phyloP scores from a whole-genome alignment of 345 rosid species.

The Orychophragmus violaceus region DNA sequence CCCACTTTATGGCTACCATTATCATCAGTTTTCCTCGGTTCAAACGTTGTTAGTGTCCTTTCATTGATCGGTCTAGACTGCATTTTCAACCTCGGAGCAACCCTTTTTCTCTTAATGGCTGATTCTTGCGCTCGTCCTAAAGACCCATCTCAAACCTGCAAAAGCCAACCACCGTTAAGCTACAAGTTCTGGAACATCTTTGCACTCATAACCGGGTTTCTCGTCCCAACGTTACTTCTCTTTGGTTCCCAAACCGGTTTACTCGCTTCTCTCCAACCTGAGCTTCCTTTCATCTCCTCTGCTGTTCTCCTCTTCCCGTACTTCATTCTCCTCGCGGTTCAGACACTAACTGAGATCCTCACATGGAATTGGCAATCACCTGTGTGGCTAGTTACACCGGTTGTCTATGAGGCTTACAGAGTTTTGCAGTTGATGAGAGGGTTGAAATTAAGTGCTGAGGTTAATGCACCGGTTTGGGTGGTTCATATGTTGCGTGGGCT shows the following conservation, averaged over 20 bases:
- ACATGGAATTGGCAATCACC: slow-evolving; percentile 96
- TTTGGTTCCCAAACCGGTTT: slow-evolving; percentile 59
- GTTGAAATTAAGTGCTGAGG: slow-evolving; percentile 66
- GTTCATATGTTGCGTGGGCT: slow-evolving; percentile 71
- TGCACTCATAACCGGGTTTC: slow-evolving; percentile 57
- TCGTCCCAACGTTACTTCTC: slow-evolving; percentile 46
- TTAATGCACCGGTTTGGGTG: slow-evolving; percentile 71
- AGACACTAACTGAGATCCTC: slow-evolving; percentile 70
- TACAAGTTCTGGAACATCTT: slow-evolving; percentile 74
- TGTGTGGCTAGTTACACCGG: slow-evolving; percentile 86
- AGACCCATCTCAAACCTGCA: slow-evolving; percentile 32
- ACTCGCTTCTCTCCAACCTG: slow-evolving; percentile 58
- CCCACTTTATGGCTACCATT: slow-evolving; percentile 89
- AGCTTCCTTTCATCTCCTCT: slow-evolving; percentile 54
- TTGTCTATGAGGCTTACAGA: slow-evolving; percentile 80
- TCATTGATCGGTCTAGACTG: slow-evolving; percentile 83
- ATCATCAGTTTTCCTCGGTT: slow-evolving; percentile 77
- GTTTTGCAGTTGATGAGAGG: slow-evolving; percentile 85
- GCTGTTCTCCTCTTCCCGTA: slow-evolving; percentile 75
- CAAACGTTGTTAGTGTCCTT: slow-evolving; percentile 81
- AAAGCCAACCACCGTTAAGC: slow-evolving; percentile 67
- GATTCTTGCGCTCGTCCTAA: slow-evolving; percentile 68
- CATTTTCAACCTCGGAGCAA: slow-evolving; percentile 83
- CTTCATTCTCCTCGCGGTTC: slow-evolving; percentile 75
- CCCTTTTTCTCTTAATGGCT: slow-evolving; percentile 81